Evolutionary conservation across 345 rosid species (phyloP), one percentile per base, ranked within the genome.

Genomic region (Boechera stricta): DNA sequence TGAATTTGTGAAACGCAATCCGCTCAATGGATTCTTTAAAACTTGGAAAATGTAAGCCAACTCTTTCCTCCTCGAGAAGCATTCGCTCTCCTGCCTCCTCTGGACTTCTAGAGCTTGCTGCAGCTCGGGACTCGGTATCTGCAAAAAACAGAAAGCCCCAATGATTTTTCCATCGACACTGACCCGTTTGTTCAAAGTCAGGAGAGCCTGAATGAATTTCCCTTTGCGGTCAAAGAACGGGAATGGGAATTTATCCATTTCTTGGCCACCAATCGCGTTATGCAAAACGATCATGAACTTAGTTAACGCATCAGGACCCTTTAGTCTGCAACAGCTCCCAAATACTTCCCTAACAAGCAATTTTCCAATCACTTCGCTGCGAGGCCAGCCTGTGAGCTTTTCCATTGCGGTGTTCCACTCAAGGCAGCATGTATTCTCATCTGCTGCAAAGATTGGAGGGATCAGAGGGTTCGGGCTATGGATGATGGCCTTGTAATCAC

Each of bases 401-500:
- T 92, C 98, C 97, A 92, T 87, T 13, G 98, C 97, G 18, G 91
- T 87, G 79, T 94, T 94, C 98, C 98, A 92, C 80, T 94, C 98
- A 52, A 85, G 73, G 88, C 98, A 94, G 68, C 88, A 87, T 1
- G 97, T 84, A 76, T 89, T 92, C 77, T 92, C 95, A 73, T 94
- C 98, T 0, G 94, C 85, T 64, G 97, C 92, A 85, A 92, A 94
- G 82, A 92, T 92, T 6, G 98, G 98, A 59, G 98, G 98, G 74
- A 94, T 94, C 86, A 90, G 78, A 57, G 92, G 91, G 83, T 88
- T 91, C 52, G 96, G 94, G 78, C 94, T 90, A 73, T 92, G 98
- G 76, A 92, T 79, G 6, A 92, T 90, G 68, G 96, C 91, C 82
- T 87, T 90, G 82, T 92, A 92, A 76, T 89, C 98, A 72, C 98